Evolutionary conservation across 805 yeast genomes (phyloP), one percentile per base, ranked within the genome.

Genomic region (Starmera quercuum): DNA sequence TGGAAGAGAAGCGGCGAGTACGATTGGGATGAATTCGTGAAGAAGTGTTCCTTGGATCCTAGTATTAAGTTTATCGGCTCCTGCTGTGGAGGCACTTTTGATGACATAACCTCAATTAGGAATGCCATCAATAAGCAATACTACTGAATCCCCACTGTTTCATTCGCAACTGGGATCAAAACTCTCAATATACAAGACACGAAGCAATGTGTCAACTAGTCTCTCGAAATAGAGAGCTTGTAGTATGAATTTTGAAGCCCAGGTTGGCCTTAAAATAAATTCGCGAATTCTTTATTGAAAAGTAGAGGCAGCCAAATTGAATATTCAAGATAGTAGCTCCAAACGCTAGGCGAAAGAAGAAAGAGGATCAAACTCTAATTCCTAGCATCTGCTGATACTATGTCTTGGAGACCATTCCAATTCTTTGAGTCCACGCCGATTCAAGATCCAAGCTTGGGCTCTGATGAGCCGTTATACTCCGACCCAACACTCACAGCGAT

Each of bases 351-450:
- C n/a, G n/a, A 21, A 8, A 21, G 11, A 21, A 21, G 8, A 21
- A 8, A 21, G 11, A 21, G 10, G 11, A 21, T 21, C 23, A 21
- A 8, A 21, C 8, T 21, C 8, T 21, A 21, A 21, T 8, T 11
- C 11, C 23, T 11, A 21, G 11, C 23, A 11, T 21, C 23, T 8
- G 11, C 11, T 8, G 11, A 21, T 8, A 14, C 8, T 18, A 49
- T 50, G 56, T 49, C 63, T 7, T 83, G 88, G 88, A 66, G 90
- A 39, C 95, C 83, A 50, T 83, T 90, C 58, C 85, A 84, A 40
- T 83, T 90, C 56, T 87, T 83, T 54, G 95, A 86, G 34, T 68
- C 74, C 24, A 68, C 78, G 0, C 96, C 96, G 6, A 81, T 92
- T 14, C 62, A 78, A 40, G 98, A 92, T 51, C 97, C 97, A 5